Conservation (phyloP, 2,329 filamentous ascomycete genomes). For the Capronia epimyces region DNA sequence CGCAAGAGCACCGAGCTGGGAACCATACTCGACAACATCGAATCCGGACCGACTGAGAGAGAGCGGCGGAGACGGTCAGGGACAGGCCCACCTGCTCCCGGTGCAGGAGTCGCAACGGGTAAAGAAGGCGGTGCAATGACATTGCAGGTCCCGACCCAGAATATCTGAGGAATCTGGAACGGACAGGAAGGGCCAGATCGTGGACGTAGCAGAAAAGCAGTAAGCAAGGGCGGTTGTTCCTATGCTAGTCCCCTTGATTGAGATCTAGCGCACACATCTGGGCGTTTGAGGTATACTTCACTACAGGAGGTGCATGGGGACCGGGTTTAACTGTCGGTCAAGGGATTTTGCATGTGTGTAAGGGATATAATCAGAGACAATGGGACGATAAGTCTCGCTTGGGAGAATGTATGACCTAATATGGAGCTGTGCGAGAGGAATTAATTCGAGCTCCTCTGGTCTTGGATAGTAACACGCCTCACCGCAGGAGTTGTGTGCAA, state of each 20-base stretch:
- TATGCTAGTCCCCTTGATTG: background rate
- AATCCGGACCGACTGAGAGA: conserved; percentile 46
- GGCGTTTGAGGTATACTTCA: too few relatives aligned
- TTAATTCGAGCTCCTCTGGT: too few relatives aligned
- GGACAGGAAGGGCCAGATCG: background rate
- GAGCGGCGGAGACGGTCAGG: conserved; percentile 58
- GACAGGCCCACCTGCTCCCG: conserved; percentile 47
- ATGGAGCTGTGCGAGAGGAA: too few relatives aligned
- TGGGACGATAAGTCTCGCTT: too few relatives aligned
- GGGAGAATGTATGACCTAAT: too few relatives aligned
- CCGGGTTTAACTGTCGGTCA: too few relatives aligned
- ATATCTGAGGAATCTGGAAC: conserved; percentile 2
- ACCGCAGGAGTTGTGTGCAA: too few relatives aligned
- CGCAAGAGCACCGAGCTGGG: conserved; percentile 38
- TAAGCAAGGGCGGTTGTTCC: background rate
- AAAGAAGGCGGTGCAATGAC: conserved; percentile 19
- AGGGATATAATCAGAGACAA: too few relatives aligned
- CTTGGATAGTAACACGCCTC: too few relatives aligned
- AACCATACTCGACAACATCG: conserved; percentile 43
- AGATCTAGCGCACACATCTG: too few relatives aligned
- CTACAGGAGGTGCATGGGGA: too few relatives aligned
- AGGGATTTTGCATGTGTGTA: too few relatives aligned
- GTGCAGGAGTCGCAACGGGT: conserved; percentile 9
- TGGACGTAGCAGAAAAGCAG: background rate
- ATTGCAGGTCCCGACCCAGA: conserved; percentile 22